Conservation (phyloP, 257 asterid genomes). For the Verbena officinalis region DNA sequence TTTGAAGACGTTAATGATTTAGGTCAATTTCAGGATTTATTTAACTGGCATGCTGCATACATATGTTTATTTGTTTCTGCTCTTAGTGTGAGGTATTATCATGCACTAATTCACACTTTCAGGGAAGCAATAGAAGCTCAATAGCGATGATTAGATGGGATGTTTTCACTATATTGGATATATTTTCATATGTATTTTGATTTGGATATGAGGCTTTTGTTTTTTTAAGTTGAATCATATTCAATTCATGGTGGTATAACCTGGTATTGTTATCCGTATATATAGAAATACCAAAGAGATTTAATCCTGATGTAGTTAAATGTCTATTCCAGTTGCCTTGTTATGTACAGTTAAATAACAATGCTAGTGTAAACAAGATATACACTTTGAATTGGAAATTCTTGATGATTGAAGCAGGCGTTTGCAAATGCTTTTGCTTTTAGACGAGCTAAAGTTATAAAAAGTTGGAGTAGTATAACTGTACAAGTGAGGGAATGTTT, state of each 20-base stretch:
- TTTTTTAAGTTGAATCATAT: no score
- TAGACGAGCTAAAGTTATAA: no score
- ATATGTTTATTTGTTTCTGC: neutral
- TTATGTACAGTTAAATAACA: neutral
- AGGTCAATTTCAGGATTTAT: neutral
- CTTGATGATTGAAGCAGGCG: neutral
- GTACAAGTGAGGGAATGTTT: no score
- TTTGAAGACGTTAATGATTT: neutral
- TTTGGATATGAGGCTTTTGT: neutral
- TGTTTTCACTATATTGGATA: no score
- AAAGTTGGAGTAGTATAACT: no score
- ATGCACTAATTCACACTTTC: neutral
- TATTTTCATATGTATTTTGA: neutral
- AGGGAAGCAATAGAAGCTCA: neutral
- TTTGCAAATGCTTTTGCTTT: no score
- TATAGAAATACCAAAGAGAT: neutral
- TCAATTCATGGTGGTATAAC: no score
- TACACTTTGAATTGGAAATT: neutral
- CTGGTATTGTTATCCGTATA: neutral
- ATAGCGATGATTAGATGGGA: neutral
- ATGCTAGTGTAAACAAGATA: neutral
- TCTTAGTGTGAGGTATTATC: neutral
- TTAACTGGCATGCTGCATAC: constrained; percentile 1
- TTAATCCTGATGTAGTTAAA: neutral
- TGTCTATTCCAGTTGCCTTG: neutral